Conservation (phyloP, 176 grass and related monocot genomes). For the Avena sativa region DNA sequence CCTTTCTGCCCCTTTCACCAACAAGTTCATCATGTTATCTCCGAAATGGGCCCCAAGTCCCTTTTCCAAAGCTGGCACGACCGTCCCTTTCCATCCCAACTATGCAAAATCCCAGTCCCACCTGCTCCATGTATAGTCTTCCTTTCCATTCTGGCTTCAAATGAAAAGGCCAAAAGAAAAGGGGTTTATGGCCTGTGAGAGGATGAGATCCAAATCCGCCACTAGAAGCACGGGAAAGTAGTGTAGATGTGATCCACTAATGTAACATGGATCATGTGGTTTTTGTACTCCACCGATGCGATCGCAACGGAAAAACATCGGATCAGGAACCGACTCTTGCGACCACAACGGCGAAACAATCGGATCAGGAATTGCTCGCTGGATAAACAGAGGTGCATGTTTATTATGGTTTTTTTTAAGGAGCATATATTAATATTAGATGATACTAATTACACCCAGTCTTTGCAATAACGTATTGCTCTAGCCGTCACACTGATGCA, state of each 20-base stretch:
- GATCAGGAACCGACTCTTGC: not conserved
- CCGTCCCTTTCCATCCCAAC: slow-evolving; percentile 20
- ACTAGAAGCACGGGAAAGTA: not conserved
- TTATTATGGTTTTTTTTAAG: no score
- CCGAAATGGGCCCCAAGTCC: not conserved
- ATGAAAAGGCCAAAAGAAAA: slow-evolving; percentile 10
- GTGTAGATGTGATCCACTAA: not conserved
- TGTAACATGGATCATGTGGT: slow-evolving; percentile 5
- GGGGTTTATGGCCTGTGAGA: not conserved
- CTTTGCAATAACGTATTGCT: no score
- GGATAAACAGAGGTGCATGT: not conserved
- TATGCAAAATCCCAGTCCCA: slow-evolving; percentile 1
- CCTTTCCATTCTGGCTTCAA: slow-evolving; percentile 33
- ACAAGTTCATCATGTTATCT: not conserved
- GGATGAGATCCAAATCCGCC: not conserved
- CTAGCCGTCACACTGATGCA: no score
- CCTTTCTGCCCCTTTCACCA: not conserved
- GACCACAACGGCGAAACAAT: not conserved
- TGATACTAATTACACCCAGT: no score
- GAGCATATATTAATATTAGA: no score
- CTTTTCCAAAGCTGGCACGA: slow-evolving; percentile 18
- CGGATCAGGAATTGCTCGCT: not conserved
- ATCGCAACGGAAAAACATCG: no score
- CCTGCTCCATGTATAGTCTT: not conserved
- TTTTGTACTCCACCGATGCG: not conserved